Conservation (phyloP, 2,329 filamentous ascomycete genomes). For the Penicillium rolfsii region DNA sequence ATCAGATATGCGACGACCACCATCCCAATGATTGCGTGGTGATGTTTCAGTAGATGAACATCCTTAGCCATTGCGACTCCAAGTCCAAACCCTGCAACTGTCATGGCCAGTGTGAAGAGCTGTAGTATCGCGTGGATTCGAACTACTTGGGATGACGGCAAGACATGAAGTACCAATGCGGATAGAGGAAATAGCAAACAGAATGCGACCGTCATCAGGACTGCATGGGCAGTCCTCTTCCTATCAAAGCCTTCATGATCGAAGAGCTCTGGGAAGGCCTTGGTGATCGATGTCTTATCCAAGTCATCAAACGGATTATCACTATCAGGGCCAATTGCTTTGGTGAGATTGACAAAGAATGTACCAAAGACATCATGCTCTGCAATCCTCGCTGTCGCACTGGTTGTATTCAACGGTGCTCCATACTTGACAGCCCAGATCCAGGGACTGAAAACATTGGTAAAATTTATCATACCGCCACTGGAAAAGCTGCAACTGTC, state of each 20-base stretch:
- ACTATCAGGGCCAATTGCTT: constrained; percentile 21
- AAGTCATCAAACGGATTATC: constrained; percentile 24
- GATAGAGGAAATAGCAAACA: constrained; percentile 46
- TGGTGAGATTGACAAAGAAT: constrained; percentile 26
- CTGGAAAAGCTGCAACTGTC: neutral
- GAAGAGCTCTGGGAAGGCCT: constrained; percentile 10
- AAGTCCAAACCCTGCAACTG: constrained; percentile 54
- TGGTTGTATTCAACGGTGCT: constrained; percentile 26
- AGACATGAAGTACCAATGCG: constrained; percentile 39
- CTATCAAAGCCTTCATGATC: constrained; percentile 14
- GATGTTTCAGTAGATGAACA: constrained; percentile 40
- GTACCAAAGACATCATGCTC: constrained; percentile 32
- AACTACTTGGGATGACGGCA: constrained; percentile 47
- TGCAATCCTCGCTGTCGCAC: constrained; percentile 20
- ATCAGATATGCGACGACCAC: constrained; percentile 56
- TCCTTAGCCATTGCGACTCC: constrained; percentile 55
- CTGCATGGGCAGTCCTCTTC: constrained; percentile 31
- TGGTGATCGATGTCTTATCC: constrained; percentile 1
- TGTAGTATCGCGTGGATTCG: constrained; percentile 53
- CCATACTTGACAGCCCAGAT: constrained; percentile 12
- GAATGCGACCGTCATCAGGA: constrained; percentile 47
- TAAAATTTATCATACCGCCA: neutral
- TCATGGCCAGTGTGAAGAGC: constrained; percentile 52
- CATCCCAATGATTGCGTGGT: constrained; percentile 60
- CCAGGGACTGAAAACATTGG: constrained; percentile 6